These are phyloP conservation scores for Neoascochyta sp. DNA, from an alignment of 2,329 filamentous ascomycete genomes.

Conservation along the genomic window DNA sequence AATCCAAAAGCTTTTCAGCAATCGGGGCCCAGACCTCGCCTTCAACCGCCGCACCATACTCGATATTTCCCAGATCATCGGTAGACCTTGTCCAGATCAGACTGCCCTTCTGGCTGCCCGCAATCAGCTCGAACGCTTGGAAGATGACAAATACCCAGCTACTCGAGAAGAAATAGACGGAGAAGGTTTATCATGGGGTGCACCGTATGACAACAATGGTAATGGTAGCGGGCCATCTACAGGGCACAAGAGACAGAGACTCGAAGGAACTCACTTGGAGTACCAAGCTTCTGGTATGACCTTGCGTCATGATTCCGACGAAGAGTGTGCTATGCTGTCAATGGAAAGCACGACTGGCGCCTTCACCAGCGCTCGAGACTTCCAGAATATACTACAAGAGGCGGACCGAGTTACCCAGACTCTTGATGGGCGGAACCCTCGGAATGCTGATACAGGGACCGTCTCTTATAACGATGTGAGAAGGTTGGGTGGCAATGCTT, in stretches of 20 bases:
- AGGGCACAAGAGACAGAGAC: conserved; percentile 32
- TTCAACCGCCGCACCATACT: conserved; percentile 61
- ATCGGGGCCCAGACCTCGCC: conserved; percentile 60
- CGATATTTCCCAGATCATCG: conserved; percentile 68
- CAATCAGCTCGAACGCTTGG: conserved; percentile 23
- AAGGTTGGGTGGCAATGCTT: conserved; percentile 16
- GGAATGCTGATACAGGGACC: conserved; percentile 20
- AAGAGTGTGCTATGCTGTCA: too few relatives aligned
- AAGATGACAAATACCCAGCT: conserved; percentile 37
- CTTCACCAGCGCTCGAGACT: conserved; percentile 40
- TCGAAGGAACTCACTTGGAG: conserved; percentile 15
- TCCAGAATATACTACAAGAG: conserved; percentile 41
- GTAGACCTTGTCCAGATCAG: conserved; percentile 57
- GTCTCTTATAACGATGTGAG: conserved; percentile 26
- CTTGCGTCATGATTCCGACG: not conserved
- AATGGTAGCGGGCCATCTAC: too few relatives aligned
- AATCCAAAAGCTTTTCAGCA: conserved; percentile 53
- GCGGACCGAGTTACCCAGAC: conserved; percentile 28
- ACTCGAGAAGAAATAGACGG: conserved; percentile 36
- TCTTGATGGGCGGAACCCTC: too few relatives aligned
- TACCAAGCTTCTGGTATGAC: not conserved
- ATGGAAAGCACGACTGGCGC: conserved; percentile 24
- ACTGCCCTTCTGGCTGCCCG: conserved; percentile 21
- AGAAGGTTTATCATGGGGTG: conserved; percentile 19
- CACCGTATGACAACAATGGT: conserved; percentile 7